These are phyloP conservation scores for Rehmannia glutinosa DNA, from an alignment of 257 asterid species.

Conservation along the genomic window DNA sequence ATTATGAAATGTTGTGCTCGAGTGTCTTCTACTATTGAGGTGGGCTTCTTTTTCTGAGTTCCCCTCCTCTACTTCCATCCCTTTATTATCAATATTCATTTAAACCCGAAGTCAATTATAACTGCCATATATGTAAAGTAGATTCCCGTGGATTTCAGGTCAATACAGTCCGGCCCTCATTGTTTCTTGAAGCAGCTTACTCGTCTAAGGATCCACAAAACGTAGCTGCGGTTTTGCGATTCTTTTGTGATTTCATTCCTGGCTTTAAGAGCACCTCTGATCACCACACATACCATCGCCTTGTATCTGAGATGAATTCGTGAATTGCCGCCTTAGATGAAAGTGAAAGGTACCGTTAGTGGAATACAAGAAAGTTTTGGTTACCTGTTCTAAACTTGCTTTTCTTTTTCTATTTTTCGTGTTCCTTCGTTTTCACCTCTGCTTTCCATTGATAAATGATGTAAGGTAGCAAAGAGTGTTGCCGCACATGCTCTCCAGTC, in stretches of 20 bases:
- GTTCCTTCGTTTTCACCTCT: constrained; percentile 12
- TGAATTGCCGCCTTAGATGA: constrained; percentile 7
- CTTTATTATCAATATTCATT: no score
- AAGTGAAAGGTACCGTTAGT: not conserved
- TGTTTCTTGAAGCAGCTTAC: constrained; percentile 86
- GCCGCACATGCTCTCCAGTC: constrained; percentile 1
- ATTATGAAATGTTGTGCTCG: no score
- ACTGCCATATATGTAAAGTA: not conserved
- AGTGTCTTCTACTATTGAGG: no score
- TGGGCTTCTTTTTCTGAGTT: no score
- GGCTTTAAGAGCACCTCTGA: constrained; percentile 77
- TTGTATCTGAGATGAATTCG: constrained; percentile 56
- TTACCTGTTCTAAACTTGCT: not conserved
- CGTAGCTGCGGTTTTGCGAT: constrained; percentile 79
- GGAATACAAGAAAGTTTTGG: constrained; percentile 3
- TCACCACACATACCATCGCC: constrained; percentile 38
- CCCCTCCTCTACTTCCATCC: no score
- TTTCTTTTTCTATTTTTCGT: not conserved
- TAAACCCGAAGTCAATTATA: not conserved
- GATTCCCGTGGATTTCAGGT: constrained; percentile 51
- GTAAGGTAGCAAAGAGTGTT: not conserved
- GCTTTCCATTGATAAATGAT: constrained; percentile 13
- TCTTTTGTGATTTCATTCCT: constrained; percentile 83
- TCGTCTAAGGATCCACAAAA: constrained; percentile 77
- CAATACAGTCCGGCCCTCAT: constrained; percentile 66